Conservation (phyloP, 306 rosid species). For the Oxytropis ochrocephala region DNA sequence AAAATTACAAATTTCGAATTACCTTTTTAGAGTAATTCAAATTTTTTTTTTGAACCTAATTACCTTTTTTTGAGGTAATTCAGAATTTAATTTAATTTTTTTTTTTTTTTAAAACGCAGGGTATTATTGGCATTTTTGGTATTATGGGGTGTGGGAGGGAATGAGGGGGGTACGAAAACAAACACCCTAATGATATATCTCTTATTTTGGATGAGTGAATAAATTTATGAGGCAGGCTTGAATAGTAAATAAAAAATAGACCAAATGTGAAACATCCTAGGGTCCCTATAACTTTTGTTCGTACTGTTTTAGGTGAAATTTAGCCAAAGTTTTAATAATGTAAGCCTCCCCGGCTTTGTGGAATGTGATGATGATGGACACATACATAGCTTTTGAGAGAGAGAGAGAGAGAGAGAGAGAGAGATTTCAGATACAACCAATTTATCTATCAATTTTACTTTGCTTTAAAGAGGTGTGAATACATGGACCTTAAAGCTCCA, state of each 20-base stretch:
- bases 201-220: slow-evolving; percentile 5
- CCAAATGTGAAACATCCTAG: slow-evolving; percentile 26
- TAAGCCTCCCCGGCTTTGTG: background rate
- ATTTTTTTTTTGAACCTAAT: no score
- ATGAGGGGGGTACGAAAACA: no score
- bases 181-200: no score
- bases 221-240: background rate
- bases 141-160: no score
- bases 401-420: no score
- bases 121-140: no score
- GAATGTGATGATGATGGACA: slow-evolving; percentile 10
- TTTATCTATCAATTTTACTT: slow-evolving; percentile 25
- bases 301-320: slow-evolving; percentile 29
- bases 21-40: no score
- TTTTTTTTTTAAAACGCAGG: no score
- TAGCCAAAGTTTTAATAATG: slow-evolving; percentile 22
- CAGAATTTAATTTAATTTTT: no score
- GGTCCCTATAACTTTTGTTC: slow-evolving; percentile 33
- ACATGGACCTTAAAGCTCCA: slow-evolving; percentile 33
- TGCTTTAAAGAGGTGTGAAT: slow-evolving; percentile 48
- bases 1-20: no score
- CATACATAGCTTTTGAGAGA: slow-evolving; percentile 15
- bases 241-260: slow-evolving; percentile 24
- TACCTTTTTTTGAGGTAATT: no score
- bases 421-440: background rate